phyloP scores from a whole-genome alignment of 2,329 filamentous ascomycete species.

The Nigrograna mackinnonii region DNA sequence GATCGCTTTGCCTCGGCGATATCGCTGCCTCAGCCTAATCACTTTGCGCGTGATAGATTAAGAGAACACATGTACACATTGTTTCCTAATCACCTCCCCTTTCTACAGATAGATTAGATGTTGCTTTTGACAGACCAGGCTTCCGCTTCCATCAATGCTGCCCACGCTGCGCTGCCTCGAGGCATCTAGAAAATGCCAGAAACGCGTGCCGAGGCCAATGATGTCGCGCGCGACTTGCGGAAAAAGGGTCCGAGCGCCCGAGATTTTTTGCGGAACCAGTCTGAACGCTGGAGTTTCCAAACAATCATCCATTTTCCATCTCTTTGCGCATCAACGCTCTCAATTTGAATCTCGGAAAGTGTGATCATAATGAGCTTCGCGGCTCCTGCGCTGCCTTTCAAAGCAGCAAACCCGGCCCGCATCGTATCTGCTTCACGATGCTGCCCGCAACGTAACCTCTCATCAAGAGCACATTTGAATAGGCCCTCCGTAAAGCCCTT shows the following conservation, averaged over 20 bases:
- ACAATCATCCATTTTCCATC: neutral
- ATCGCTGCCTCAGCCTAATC: too few species aligned
- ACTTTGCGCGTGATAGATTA: too few species aligned
- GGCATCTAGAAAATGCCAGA: conserved; percentile 25
- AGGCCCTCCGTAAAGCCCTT: conserved; percentile 25
- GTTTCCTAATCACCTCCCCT: too few species aligned
- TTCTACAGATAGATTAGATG: too few species aligned
- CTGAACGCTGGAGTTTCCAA: neutral
- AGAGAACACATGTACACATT: too few species aligned
- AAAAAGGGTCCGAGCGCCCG: conserved; percentile 10
- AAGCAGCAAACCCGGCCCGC: conserved; percentile 33
- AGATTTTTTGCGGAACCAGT: conserved; percentile 14
- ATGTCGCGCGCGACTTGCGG: conserved; percentile 13
- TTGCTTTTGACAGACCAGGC: too few species aligned
- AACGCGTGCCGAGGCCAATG: conserved; percentile 23
- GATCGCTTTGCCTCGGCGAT: too few species aligned
- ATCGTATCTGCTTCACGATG: conserved; percentile 31
- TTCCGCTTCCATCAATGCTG: too few species aligned
- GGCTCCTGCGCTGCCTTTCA: conserved; percentile 35
- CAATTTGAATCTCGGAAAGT: neutral
- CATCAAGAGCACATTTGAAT: conserved; percentile 26
- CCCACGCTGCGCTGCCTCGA: neutral
- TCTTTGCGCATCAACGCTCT: neutral
- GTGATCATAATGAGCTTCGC: conserved; percentile 37
- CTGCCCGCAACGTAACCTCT: conserved; percentile 35